Evolutionary conservation across 1,284 basidiomycete genomes (phyloP).

Genomic region (Fistulinella cinereoalba): DNA sequence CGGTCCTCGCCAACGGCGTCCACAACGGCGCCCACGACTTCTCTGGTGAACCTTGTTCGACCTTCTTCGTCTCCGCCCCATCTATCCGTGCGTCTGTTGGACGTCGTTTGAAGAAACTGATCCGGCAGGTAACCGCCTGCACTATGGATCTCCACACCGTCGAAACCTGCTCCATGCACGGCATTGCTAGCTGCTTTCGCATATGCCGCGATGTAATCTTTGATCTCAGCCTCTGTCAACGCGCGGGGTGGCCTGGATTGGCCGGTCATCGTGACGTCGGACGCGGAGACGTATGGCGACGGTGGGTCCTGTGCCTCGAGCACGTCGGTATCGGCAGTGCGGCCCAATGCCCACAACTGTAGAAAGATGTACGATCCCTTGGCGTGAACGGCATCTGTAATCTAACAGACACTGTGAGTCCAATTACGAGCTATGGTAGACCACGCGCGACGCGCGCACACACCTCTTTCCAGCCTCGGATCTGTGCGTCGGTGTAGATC

Average conservation of each 20-base stretch:
- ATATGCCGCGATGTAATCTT: slow-evolving; percentile 23
- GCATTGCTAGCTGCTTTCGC: slow-evolving; percentile 25
- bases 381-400: slow-evolving; percentile 42
- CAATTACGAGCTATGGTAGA: not conserved
- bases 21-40: slow-evolving; percentile 45
- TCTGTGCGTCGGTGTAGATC: slow-evolving; percentile 23
- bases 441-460: not conserved
- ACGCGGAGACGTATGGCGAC: slow-evolving; percentile 39
- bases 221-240: slow-evolving; percentile 34
- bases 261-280: slow-evolving; percentile 37
- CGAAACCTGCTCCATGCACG: slow-evolving; percentile 22
- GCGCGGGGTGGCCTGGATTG: slow-evolving; percentile 19
- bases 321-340: slow-evolving; percentile 29
- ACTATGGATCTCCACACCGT: slow-evolving; percentile 28
- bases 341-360: slow-evolving; percentile 45
- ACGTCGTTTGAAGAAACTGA: slow-evolving; percentile 31
- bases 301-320: slow-evolving; percentile 26
- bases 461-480: slow-evolving; percentile 26
- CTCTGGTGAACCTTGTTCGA: slow-evolving; percentile 45
- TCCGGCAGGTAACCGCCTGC: slow-evolving; percentile 26
- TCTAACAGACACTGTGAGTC: slow-evolving; percentile 4
- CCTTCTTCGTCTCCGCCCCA: slow-evolving; percentile 57
- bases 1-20: slow-evolving; percentile 39
- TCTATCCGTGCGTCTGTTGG: slow-evolving; percentile 48
- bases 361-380: slow-evolving; percentile 39